These are phyloP conservation scores for Populus ilicifolia DNA, from an alignment of 345 rosid genomes.

Conservation along the genomic window DNA sequence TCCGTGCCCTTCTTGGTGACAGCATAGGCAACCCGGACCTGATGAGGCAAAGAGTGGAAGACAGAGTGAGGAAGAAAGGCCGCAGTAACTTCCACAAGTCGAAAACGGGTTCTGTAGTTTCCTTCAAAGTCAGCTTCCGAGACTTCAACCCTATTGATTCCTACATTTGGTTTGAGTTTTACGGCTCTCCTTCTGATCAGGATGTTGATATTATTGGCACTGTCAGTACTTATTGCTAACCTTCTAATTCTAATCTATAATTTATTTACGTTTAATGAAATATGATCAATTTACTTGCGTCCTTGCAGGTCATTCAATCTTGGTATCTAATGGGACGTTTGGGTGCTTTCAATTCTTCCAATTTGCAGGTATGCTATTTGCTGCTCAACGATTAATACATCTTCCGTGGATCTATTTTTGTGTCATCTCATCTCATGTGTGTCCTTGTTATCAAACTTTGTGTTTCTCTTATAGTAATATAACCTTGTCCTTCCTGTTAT, in stretches of 20 bases:
- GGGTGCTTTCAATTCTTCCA: slow-evolving; percentile 89
- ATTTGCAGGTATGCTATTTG: slow-evolving; percentile 65
- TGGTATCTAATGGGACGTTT: slow-evolving; percentile 97
- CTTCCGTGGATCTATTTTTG: neutral
- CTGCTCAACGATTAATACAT: slow-evolving; percentile 4
- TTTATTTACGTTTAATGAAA: too few species aligned
- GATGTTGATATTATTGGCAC: slow-evolving; percentile 83
- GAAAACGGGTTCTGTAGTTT: slow-evolving; percentile 74
- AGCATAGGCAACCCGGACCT: slow-evolving; percentile 87
- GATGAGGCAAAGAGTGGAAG: slow-evolving; percentile 82
- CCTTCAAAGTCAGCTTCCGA: slow-evolving; percentile 94
- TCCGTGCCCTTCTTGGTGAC: slow-evolving; percentile 79
- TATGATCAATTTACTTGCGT: neutral
- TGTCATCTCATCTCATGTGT: too few species aligned
- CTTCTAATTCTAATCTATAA: neutral
- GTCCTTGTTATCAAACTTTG: too few species aligned
- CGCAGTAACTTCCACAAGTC: slow-evolving; percentile 54
- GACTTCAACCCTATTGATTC: slow-evolving; percentile 85
- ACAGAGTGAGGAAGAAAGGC: slow-evolving; percentile 77
- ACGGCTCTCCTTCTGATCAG: slow-evolving; percentile 76
- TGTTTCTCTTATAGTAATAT: too few species aligned
- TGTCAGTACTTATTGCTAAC: slow-evolving; percentile 37
- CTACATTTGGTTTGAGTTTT: slow-evolving; percentile 82
- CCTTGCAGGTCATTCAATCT: slow-evolving; percentile 71
- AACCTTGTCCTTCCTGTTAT: too few species aligned